Evolutionary conservation across 306 rosid species (phyloP), one percentile per base, ranked within the genome.

Genomic region (Acacia acuminata): DNA sequence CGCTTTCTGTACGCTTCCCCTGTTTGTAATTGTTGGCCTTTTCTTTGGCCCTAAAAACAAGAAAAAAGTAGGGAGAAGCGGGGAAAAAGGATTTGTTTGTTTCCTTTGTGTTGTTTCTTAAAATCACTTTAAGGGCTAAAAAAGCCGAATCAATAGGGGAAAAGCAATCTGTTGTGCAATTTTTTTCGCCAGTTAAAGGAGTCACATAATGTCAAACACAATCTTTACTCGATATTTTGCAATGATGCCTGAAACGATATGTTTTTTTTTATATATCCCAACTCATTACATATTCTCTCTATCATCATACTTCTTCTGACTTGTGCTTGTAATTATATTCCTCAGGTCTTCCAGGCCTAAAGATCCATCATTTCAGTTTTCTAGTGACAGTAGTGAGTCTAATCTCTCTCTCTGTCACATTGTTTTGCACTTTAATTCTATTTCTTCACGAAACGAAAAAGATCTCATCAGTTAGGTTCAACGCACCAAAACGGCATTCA

Each of bases 291-390:
- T 22, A 70, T 22, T 24, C 38, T 44, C 47, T 10, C 20, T 53
- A 42, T 55, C 55, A 70, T 64, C 15, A 32, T 70, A 44, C 48
- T 67, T 20, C 72, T 82, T 73, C 25, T 68, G 76, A 80, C 67
- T 78, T 69, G 85, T 61, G 87, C 67, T 56, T 77, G 75, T 45
- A 81, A 84, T 81, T 81, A 84, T 87, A 56, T 30, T 81, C 24
- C 32, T 65, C 63, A 73, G 58, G 77, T 47, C 76, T 61, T 42
- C 13, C 11, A 43, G 27, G 75, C 69, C 40, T 71, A 60, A 75
- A 79, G 25, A 45, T 87, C 83, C 84, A 84, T 84, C 82, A 87
- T 87, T 87, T 71, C 80, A 68, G 55, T 78, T 78, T 87, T 71
- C 78, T 68, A 53, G 76, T 75, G 72, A 60, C 74, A 68, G 75